A percentile compares a stretch with the other conserved stretches of the same genome.
phyloP scores from a whole-genome alignment of 805 yeast species.

The Diddensiella transvaalensis region DNA sequence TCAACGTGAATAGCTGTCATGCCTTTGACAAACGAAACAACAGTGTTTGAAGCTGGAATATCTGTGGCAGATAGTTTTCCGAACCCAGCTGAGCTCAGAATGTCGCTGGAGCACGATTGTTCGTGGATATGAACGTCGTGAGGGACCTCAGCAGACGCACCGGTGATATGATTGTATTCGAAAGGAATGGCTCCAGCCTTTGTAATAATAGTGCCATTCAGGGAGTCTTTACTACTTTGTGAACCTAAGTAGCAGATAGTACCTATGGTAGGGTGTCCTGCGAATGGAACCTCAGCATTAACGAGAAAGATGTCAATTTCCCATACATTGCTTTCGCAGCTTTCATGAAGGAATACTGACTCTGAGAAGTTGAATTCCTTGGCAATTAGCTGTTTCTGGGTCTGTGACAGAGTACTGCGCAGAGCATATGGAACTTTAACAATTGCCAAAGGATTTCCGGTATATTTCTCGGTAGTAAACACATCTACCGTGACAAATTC shows the following conservation, averaged over 20 bases:
- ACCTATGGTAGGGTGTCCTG: constrained; percentile 64
- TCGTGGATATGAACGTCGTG: constrained; percentile 9
- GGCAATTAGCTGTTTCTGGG: constrained; percentile 47
- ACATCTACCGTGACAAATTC: constrained; percentile 37
- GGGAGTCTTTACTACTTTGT: not conserved
- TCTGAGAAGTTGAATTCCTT: constrained; percentile 62
- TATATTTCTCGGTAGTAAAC: constrained; percentile 38
- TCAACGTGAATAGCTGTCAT: not conserved
- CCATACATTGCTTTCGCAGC: constrained; percentile 41
- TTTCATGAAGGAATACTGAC: constrained; percentile 48
- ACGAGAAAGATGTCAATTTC: constrained; percentile 50
- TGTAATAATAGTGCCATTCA: not conserved
- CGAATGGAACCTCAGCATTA: constrained; percentile 49
- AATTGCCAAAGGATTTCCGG: constrained; percentile 58
- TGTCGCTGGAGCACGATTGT: not conserved
- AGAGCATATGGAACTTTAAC: constrained; percentile 41
- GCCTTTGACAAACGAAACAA: not conserved
- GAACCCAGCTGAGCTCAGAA: not conserved
- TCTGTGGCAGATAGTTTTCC: not conserved
- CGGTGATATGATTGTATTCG: not conserved
- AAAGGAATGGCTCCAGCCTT: constrained; percentile 4
- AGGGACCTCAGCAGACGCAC: constrained; percentile 3
- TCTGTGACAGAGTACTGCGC: constrained; percentile 23
- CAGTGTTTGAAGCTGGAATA: not conserved
- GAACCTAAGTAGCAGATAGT: constrained; percentile 15